Evolutionary conservation across 2,329 filamentous ascomycete genomes (phyloP), one percentile per base, ranked within the genome.

Genomic region (Geosmithia flava): DNA sequence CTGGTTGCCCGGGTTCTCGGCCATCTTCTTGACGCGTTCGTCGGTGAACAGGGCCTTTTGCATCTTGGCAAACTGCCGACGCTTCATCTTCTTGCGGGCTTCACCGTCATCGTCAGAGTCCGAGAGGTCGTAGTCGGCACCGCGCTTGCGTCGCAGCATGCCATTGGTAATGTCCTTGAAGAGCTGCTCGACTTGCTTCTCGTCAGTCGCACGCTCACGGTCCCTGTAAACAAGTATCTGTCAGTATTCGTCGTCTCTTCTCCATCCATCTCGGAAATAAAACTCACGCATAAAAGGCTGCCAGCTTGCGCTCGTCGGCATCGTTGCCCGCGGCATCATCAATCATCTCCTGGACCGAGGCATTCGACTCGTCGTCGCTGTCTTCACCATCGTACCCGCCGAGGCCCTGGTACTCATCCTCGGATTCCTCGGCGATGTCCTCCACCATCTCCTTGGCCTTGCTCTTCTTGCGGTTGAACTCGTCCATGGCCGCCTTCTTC

Each of bases 321-420:
- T 85, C 75, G 53, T 91, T 82, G 30, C 81, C 78, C 49, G 78
- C 80, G 20, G 84, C 80, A 58, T 97, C 90, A 58, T 93, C 86
- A 59, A 98, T 95, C 80, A 98, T 94, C 53, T 88, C 82, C 55
- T 85, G 78, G 53, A 93, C 78, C 7, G 85, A 75, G 29, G 81
- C 81, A 49, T 86, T 80, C 37, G 65, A 67, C 33, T 83, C 85
- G 51, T 87, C 78, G 50, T 89, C 85, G 48, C 83, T 83, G 53
- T 91, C 87, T 55, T 97, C 91, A 51, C 91, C 90, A 63, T 90
- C 91, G 11, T 73, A 84, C 53, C 93, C 93, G 55, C 93, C 93
- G 10, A 98, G 73, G 4, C 93, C 93, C 40, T 90, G 91, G 62
- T 97, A 98, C 64, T 98, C 93, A 61, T 98, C 93, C 61, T 98